phyloP scores from a whole-genome alignment of 768 basidiomycete species.

The Mycena pura region DNA sequence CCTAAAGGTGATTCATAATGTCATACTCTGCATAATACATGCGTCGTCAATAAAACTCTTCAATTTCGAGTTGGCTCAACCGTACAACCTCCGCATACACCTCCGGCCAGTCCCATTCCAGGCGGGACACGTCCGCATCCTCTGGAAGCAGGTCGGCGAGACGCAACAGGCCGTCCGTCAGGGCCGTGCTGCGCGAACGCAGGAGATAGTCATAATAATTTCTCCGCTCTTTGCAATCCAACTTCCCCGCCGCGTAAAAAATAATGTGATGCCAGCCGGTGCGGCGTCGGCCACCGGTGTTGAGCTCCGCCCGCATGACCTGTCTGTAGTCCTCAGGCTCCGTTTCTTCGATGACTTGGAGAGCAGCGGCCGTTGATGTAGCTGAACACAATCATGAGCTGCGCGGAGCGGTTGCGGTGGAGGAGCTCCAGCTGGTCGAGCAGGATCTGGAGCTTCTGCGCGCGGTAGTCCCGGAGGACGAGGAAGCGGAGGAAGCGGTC shows the following conservation, averaged over 20 bases:
- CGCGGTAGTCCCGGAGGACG: not conserved
- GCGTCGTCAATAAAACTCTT: no score
- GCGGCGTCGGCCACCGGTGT: not conserved
- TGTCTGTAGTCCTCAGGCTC: not conserved
- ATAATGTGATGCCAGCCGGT: no score
- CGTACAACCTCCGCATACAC: not conserved
- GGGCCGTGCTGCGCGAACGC: not conserved
- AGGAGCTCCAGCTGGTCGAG: not conserved
- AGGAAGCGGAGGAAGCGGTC: not conserved
- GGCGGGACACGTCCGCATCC: not conserved
- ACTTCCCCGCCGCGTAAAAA: no score
- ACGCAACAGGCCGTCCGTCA: not conserved
- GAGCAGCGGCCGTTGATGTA: not conserved
- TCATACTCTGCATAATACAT: no score
- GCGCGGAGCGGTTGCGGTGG: not conserved
- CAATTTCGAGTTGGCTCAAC: not conserved
- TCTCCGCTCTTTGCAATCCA: no score
- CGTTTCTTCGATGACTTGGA: not conserved
- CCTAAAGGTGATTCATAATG: not conserved
- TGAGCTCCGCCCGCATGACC: not conserved
- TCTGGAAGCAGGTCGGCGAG: not conserved
- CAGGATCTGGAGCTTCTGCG: not conserved
- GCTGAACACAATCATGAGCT: not conserved
- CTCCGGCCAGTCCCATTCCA: not conserved
- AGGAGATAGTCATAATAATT: no score